Base-by-base conservation (phyloP, 371 early-diverging fungal species). In the Smittium mucronatum region DNA sequence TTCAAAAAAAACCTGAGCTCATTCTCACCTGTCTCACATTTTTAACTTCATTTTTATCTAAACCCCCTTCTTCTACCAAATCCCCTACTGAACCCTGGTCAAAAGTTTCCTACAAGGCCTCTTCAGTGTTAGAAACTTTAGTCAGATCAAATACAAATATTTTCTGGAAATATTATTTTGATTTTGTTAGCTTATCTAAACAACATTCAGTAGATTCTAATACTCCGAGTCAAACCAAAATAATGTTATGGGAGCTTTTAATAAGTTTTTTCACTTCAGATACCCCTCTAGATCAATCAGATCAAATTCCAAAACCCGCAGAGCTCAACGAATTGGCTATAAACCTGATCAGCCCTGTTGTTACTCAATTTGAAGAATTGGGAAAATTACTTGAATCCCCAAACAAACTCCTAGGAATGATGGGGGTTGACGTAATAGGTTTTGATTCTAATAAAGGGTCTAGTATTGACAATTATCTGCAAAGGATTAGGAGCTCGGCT, bases 101-200 rank as follows among this genome's bases (percentile, higher is more conserved):
- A 65, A 33, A 34, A 25, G 34, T n/a, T n/a, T 34, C 65, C 5
- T n/a, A 34, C n/a, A 65, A 34, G n/a, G 21, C n/a, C 15, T 2
- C n/a, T 15, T 32, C 65, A 21, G 65, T 65, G 26, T 33, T 65
- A 36, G n/a, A 25, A 34, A 65, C 32, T 34, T 8, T 65, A 11
- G 65, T 65, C 17, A 34, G 15, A n/a, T 28, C 32, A 5, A 33
- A 65, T n/a, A 32, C 65, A 21, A 36, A 65, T 34, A 5, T 65
- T n/a, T 65, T 31, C 34, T 28, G 25, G 32, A 36, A 36, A 11
- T 65, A 34, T 33, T 65, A 65, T n/a, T 31, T 34, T 65, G 65
- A 65, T 5, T 65, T 65, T 65, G 34, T 33, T n/a, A 65, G 34
- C 15, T 36, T 65, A 34, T 1, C 65, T 2, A 31, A 31, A n/a